These are phyloP conservation scores for Xylaria sp. DNA, from an alignment of 2,329 filamentous ascomycete genomes.

Conservation along the genomic window DNA sequence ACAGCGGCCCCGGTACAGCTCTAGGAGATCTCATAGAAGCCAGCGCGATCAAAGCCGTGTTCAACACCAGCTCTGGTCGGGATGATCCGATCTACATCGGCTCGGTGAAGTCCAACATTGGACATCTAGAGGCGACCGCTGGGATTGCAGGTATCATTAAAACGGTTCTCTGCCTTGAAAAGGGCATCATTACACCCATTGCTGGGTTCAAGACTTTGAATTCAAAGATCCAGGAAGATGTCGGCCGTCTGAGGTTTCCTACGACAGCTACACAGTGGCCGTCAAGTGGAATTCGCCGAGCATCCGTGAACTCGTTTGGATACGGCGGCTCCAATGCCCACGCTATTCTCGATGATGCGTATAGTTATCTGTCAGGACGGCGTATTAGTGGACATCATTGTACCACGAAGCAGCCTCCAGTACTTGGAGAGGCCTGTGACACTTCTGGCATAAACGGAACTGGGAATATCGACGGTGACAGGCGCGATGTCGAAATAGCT, in stretches of 20 bases:
- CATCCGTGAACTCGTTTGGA: constrained; percentile 43
- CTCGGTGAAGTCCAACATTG: constrained; percentile 3
- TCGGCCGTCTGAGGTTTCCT: neutral
- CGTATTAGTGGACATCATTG: neutral
- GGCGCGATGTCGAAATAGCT: neutral
- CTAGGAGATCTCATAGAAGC: neutral
- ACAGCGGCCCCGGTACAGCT: neutral
- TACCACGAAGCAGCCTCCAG: neutral
- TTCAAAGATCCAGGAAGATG: neutral
- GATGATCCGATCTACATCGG: neutral
- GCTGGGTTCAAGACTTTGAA: neutral
- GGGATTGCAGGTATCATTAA: neutral
- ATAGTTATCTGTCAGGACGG: neutral
- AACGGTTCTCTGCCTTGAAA: neutral
- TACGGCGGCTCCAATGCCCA: constrained; percentile 45
- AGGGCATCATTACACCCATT: neutral
- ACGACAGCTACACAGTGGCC: neutral
- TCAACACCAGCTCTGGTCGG: neutral
- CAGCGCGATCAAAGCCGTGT: neutral
- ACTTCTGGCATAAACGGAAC: neutral
- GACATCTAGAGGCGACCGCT: neutral
- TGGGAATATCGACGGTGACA: neutral
- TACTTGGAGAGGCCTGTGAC: neutral
- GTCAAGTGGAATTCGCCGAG: constrained; percentile 11
- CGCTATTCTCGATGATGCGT: constrained; percentile 23